phyloP scores from a whole-genome alignment of 176 grass and related monocot genomes.

The Oryza meridionalis region DNA sequence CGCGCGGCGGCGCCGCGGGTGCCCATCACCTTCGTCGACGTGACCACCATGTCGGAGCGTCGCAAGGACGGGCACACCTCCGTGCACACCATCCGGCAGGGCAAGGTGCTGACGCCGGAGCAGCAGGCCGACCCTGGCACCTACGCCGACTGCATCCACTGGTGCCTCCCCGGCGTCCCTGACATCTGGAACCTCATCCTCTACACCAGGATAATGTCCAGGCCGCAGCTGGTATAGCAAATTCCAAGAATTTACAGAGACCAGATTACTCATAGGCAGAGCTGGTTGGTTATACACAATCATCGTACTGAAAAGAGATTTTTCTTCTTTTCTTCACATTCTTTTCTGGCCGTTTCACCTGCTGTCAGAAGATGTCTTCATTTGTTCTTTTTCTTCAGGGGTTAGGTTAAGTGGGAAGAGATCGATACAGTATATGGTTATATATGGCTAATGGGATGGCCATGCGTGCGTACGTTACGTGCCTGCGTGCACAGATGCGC shows the following conservation, averaged over 20 bases:
- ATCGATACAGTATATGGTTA: conserved; percentile 28
- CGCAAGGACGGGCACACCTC: conserved; percentile 92
- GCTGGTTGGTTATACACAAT: background rate
- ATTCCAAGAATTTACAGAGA: background rate
- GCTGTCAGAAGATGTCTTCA: conserved; percentile 29
- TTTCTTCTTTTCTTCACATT: conserved; percentile 37
- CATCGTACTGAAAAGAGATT: conserved; percentile 10
- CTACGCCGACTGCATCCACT: conserved; percentile 97
- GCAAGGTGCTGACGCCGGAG: conserved; percentile 65
- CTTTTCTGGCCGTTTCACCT: conserved; percentile 38
- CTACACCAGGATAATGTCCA: conserved; percentile 80
- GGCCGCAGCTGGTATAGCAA: conserved; percentile 7
- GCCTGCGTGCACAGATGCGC: conserved; percentile 26
- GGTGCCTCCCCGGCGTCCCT: conserved; percentile 93
- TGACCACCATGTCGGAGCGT: conserved; percentile 88
- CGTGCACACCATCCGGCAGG: conserved; percentile 83
- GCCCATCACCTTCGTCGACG: conserved; percentile 69
- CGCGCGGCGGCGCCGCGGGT: conserved; percentile 45
- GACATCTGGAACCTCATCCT: conserved; percentile 87
- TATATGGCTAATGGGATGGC: background rate
- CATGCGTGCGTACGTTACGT: background rate
- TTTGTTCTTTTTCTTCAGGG: background rate
- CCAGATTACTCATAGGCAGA: background rate
- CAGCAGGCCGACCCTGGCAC: conserved; percentile 76
- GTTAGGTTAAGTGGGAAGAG: conserved; percentile 49